Conservation (phyloP, 306 rosid species). For the Vigna hirtella region DNA sequence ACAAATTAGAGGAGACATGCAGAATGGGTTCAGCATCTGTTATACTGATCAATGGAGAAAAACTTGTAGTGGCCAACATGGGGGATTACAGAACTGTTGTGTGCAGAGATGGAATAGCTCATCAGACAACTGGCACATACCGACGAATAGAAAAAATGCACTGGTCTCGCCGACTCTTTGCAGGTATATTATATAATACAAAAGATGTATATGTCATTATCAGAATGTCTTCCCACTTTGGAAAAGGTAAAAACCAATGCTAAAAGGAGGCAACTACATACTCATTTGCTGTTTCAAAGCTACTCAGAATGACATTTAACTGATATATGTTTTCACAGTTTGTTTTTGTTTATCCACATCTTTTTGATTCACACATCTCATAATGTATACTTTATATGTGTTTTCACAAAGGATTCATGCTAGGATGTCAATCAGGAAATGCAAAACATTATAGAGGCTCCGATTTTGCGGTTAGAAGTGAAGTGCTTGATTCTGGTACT, state of each 20-base stretch:
- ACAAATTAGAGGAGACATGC: slow-evolving; percentile 47
- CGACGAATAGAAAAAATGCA: slow-evolving; percentile 44
- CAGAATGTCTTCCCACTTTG: slow-evolving; percentile 10
- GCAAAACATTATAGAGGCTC: slow-evolving; percentile 51
- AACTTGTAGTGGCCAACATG: slow-evolving; percentile 70
- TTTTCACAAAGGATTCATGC: slow-evolving; percentile 18
- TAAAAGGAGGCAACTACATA: background rate
- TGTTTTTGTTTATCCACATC: background rate
- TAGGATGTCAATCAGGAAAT: slow-evolving; percentile 42
- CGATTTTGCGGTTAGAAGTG: slow-evolving; percentile 60
- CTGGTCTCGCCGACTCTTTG: slow-evolving; percentile 66
- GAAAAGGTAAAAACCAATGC: background rate
- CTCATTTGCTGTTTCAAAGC: background rate
- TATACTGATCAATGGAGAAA: slow-evolving; percentile 72
- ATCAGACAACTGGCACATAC: slow-evolving; percentile 47
- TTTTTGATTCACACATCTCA: slow-evolving; percentile 35
- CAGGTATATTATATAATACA: slow-evolving; percentile 50
- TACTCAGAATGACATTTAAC: background rate
- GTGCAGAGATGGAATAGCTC: slow-evolving; percentile 82
- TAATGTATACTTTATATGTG: slow-evolving; percentile 4
- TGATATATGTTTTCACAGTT: background rate
- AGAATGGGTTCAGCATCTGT: slow-evolving; percentile 66
- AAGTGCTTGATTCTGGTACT: slow-evolving; percentile 58
- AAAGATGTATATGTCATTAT: background rate
- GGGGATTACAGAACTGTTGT: slow-evolving; percentile 79